Conservation (phyloP, 495 filamentous ascomycete species). For the Ramalina intermedia region DNA sequence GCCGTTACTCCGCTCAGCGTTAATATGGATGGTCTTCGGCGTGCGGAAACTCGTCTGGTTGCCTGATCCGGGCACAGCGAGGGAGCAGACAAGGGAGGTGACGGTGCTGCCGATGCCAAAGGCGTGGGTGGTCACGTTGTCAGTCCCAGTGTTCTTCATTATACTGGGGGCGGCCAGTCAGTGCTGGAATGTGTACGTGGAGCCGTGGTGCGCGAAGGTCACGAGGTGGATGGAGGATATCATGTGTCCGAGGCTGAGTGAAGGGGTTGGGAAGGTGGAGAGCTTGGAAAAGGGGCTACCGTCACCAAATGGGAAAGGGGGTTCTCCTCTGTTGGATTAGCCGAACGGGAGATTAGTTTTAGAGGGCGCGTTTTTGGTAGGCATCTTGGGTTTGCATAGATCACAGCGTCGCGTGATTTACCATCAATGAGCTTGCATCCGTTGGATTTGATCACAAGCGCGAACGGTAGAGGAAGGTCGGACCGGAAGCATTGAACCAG, state of each 20-base stretch:
- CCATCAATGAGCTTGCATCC: no score
- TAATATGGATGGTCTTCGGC: constrained; percentile 16
- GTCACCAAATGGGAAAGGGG: no score
- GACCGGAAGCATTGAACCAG: no score
- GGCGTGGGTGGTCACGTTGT: constrained; percentile 4
- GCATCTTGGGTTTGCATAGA: no score
- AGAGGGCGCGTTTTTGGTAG: no score
- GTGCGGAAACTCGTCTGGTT: constrained; percentile 1
- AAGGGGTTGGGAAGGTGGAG: neutral
- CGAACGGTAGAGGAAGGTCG: no score
- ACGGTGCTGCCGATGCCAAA: constrained; percentile 6
- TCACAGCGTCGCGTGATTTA: no score
- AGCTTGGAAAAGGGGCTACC: constrained; percentile 1
- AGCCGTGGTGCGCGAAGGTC: constrained; percentile 7
- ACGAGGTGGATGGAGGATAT: constrained; percentile 4
- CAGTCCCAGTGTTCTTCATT: constrained; percentile 3
- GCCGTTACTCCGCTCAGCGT: constrained; percentile 11
- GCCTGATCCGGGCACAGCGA: neutral
- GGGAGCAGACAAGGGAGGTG: neutral
- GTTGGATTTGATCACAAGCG: no score
- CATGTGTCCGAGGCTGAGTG: neutral
- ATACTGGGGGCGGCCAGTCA: constrained; percentile 4
- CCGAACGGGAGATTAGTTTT: no score
- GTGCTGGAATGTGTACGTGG: constrained; percentile 9
- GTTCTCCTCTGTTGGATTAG: no score